Percentiles rank a stretch among this genome's conserved stretches.
Conservation (phyloP, 2,329 filamentous ascomycete genomes). For the Hysterium pulicare region DNA sequence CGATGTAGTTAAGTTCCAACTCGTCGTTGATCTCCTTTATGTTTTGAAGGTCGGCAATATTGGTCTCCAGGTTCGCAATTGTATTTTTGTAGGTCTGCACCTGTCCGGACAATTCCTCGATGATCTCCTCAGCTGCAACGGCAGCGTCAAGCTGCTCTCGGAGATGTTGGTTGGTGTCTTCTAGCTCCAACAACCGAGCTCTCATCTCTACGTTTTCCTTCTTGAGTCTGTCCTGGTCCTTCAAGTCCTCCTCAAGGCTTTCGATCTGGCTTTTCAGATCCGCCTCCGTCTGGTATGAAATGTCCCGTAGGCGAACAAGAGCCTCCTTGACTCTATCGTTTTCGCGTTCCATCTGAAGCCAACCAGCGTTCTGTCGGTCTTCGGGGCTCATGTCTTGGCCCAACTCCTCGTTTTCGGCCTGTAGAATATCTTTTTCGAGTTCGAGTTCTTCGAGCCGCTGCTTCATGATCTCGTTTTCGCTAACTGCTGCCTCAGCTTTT, state of each 20-base stretch:
- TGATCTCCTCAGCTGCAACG: conserved; percentile 85
- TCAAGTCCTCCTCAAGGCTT: conserved; percentile 38
- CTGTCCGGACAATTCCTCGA: conserved; percentile 84
- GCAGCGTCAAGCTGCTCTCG: conserved; percentile 88
- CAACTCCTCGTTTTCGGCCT: conserved; percentile 82
- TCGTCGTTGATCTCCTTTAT: conserved; percentile 93
- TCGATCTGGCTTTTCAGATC: conserved; percentile 66
- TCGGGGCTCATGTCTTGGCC: conserved; percentile 82
- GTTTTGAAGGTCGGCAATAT: conserved; percentile 82
- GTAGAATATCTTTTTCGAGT: conserved; percentile 80
- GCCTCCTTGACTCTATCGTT: conserved; percentile 87
- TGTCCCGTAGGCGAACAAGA: conserved; percentile 76
- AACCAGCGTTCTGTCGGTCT: conserved; percentile 80
- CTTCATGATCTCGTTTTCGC: conserved; percentile 74
- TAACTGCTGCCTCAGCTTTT: conserved; percentile 75
- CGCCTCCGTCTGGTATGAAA: conserved; percentile 79
- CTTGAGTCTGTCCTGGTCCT: conserved; percentile 39
- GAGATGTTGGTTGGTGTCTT: conserved; percentile 77
- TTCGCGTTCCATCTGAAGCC: conserved; percentile 85
- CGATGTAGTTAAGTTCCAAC: conserved; percentile 86
- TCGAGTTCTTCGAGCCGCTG: conserved; percentile 78
- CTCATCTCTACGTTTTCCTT: conserved; percentile 67
- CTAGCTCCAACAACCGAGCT: conserved; percentile 68
- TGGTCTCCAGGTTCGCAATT: conserved; percentile 75
- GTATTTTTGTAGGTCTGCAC: conserved; percentile 81